Evolutionary conservation across 345 rosid species (phyloP), one percentile per base, ranked within the genome.

Genomic region (Melastoma malabathricum): DNA sequence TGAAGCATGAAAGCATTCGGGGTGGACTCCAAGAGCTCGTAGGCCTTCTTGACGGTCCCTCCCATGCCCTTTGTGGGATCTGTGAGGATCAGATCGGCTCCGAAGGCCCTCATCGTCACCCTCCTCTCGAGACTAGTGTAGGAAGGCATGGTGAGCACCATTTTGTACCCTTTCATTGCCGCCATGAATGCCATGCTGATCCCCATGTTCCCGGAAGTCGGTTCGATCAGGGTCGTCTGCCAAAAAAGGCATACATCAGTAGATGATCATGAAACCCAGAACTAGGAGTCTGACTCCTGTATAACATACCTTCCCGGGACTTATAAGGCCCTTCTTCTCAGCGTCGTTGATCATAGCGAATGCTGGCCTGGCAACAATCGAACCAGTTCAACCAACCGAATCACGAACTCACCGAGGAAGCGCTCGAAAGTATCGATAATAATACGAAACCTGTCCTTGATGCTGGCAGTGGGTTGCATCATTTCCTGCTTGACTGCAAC

Each of bases 61-160:
- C 81, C 98, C 96, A 92, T 92, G 47, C 98, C 98, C 60, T 92
- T 87, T 16, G 88, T 10, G 46, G 98, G 98, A 64, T 87, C 98
- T 13, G 98, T 92, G 59, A 92, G 73, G 44, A 92, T 79, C 23
- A 92, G 75, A 43, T 84, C 93, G 49, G 98, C 98, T 48, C 98
- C 96, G 51, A 92, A 92, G 3, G 96, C 89, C 66, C 88, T 72
- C 98, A 92, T 92, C 0, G 84, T 74, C 57, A 92, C 95, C 62
- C 98, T 84, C 61, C 98, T 82, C 75, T 92, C 96, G 78, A 92
- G 66, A 63, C 96, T 87, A 9, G 96, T 92, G 71, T 87, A 92
- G 25, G 98, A 92, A 14, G 98, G 98, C 98, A 92, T 92, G 5
- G 98, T 87, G 43, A 92, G 77, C 52, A 80, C 67, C 77, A 84